Conservation (phyloP, 257 asterid species). For the Anisodus acutangulus region DNA sequence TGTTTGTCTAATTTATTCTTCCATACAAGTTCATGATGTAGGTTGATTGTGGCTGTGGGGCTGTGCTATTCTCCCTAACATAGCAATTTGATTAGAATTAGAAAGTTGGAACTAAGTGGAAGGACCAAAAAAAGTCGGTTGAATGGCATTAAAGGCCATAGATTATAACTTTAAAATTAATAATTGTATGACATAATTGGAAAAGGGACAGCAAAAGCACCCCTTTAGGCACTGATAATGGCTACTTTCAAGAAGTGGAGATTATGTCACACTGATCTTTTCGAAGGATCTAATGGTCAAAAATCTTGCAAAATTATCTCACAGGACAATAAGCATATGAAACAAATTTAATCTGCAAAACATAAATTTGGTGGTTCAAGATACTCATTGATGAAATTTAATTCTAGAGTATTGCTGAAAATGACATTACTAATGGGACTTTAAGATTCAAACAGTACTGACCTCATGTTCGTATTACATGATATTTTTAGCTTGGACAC, state of each 20-base stretch:
- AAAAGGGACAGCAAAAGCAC: constrained; percentile 33
- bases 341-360: not conserved
- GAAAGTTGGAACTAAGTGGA: constrained; percentile 35
- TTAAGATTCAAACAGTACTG: not conserved
- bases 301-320: constrained; percentile 14
- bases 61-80: not conserved
- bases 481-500: too few relatives aligned
- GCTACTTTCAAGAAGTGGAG: constrained; percentile 28
- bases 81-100: not conserved
- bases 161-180: constrained; percentile 29
- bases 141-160: constrained; percentile 35
- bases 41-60: not conserved
- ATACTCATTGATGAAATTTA: not conserved
- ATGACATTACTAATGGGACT: not conserved
- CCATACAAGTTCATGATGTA: not conserved
- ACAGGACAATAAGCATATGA: constrained; percentile 26
- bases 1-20: not conserved
- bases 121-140: constrained; percentile 37
- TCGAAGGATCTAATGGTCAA: constrained; percentile 32
- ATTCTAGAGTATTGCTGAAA: not conserved
- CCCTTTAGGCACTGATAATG: constrained; percentile 39
- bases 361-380: constrained; percentile 14
- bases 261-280: constrained; percentile 37
- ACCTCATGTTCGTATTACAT: not conserved
- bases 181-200: constrained; percentile 19